phyloP scores from a whole-genome alignment of 495 filamentous ascomycete species.

The Aspergillus steynii region DNA sequence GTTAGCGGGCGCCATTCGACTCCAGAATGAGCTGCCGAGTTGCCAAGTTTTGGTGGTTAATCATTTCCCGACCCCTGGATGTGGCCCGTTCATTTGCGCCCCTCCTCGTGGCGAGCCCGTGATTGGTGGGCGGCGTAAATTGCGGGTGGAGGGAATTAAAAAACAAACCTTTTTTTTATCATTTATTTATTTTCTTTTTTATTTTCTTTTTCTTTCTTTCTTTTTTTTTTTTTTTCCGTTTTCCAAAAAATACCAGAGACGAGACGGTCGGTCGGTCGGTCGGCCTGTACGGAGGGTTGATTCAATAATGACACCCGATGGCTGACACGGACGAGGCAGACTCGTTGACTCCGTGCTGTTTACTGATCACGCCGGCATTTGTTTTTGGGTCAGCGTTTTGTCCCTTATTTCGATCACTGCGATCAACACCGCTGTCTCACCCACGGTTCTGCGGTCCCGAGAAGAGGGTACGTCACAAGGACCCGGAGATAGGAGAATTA shows the following conservation, averaged over 20 bases:
- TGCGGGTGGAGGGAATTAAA: not conserved
- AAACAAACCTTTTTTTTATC: conserved; percentile 1
- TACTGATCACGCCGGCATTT: too few relatives aligned
- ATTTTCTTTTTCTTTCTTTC: not conserved
- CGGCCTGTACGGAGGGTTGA: too few relatives aligned
- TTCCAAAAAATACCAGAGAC: not conserved
- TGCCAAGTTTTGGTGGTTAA: conserved; percentile 30
- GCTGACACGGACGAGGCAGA: too few relatives aligned
- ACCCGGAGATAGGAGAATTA: too few relatives aligned
- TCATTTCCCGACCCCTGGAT: conserved; percentile 14
- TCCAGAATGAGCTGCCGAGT: conserved; percentile 16
- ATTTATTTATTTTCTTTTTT: conserved; percentile 3
- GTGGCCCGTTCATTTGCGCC: conserved; percentile 9
- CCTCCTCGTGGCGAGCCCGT: conserved; percentile 6
- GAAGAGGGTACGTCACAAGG: too few relatives aligned
- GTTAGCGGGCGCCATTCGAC: conserved; percentile 14
- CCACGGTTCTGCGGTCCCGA: too few relatives aligned
- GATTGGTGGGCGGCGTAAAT: not conserved
- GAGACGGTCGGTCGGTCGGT: not conserved
- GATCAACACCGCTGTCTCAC: too few relatives aligned
- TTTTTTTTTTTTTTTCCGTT: conserved; percentile 1
- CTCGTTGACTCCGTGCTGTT: too few relatives aligned
- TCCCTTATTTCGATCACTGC: too few relatives aligned
- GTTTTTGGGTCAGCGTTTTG: too few relatives aligned
- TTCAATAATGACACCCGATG: too few relatives aligned